Base-by-base conservation (phyloP, 306 rosid genomes). In the Astragalus membranaceus region DNA sequence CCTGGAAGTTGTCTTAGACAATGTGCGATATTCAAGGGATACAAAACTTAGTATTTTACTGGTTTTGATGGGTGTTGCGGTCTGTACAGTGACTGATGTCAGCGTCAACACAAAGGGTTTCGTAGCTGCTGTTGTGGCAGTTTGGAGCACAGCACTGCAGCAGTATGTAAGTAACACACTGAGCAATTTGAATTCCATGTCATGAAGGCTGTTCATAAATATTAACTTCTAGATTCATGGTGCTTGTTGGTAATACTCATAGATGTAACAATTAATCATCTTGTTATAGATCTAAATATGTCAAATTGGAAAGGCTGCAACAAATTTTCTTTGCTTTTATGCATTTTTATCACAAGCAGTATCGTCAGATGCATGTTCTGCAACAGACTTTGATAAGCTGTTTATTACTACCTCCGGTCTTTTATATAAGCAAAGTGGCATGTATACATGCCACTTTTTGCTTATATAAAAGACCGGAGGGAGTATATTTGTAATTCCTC, bases 81-180 rank as follows among this genome's bases (percentile, higher is more conserved):
- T 89, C 70, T 89, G 96, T 80, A 89, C 96, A 29, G 93, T 89
- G 72, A 89, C 96, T 8, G 96, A 89, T 84, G 96, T 89, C 78
- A 89, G 92, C 9, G 96, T 89, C 64, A 89, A 89, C 77, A 56
- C 88, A 23, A 89, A 82, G 78, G 96, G 96, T 79, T 89, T 89
- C 57, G 35, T 87, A 74, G 93, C 93, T 75, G 93, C 93, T 62
- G 78, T 76, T 13, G 78, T 89, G 44, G 96, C 93, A 57, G 86
- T 89, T 70, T 89, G 93, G 87, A 87, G 91, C 82, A 89, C 96
- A 20, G 79, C 96, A 46, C 69, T 89, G 52, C 96, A 89, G 85
- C 96, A 89, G 77, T 85, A 87, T 82, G 96, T 87, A 80, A 89
- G 91, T 87, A 74, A 30, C 58, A 30, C 9, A 62, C 84, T 80